A percentile compares a stretch with the other conserved stretches of the same genome.
Evolutionary conservation across 176 grass and related monocot species (phyloP).

Genomic region (Oryza nivara): DNA sequence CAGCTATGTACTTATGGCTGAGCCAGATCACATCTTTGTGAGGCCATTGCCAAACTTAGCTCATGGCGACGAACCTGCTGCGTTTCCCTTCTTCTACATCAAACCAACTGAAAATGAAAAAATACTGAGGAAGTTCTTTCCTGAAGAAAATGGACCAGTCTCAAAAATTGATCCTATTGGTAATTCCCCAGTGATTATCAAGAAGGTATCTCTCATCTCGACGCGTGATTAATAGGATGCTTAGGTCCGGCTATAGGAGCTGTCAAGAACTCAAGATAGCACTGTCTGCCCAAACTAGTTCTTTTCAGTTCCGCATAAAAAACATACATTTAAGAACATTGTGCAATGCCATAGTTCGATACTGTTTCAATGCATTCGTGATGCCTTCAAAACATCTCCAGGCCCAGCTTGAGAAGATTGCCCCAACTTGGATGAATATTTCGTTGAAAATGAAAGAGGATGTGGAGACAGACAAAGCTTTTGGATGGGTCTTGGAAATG

Average conservation of each 20-base stretch:
- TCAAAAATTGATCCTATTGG: constrained; percentile 92
- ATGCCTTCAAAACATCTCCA: constrained; percentile 38
- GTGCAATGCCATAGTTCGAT: constrained; percentile 1
- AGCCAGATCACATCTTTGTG: constrained; percentile 97
- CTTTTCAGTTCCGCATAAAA: not conserved
- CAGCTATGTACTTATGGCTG: constrained; percentile 98
- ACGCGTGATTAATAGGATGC: not conserved
- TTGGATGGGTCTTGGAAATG: constrained; percentile 99
- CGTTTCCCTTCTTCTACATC: constrained; percentile 95
- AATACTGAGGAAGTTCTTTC: constrained; percentile 91
- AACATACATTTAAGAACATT: not conserved
- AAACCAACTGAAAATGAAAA: constrained; percentile 83
- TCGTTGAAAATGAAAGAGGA: constrained; percentile 96
- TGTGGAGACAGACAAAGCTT: constrained; percentile 84
- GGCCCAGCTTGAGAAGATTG: constrained; percentile 86
- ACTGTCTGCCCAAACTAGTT: constrained; percentile 7
- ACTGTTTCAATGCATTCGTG: constrained; percentile 19
- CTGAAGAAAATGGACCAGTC: constrained; percentile 82
- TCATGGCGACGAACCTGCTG: constrained; percentile 65
- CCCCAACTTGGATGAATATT: constrained; percentile 99
- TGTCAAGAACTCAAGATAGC: not conserved
- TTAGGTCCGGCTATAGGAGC: not conserved
- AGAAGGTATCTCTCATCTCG: constrained; percentile 67
- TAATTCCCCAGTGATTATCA: constrained; percentile 97
- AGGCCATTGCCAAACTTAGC: constrained; percentile 95